These are phyloP conservation scores for Mimosa bimucronata DNA, from an alignment of 306 rosid genomes.

Conservation along the genomic window DNA sequence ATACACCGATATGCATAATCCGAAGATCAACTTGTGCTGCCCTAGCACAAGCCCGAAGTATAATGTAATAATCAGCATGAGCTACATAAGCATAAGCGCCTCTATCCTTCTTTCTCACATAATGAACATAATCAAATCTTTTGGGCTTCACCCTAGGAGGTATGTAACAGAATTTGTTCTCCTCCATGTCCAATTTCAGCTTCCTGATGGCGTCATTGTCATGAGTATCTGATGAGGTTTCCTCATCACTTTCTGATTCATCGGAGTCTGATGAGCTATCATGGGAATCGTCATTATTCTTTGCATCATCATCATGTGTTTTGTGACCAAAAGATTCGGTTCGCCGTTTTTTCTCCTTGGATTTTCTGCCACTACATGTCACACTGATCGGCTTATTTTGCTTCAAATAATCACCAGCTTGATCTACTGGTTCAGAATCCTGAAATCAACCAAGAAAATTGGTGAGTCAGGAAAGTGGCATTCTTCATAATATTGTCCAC, in stretches of 20 bases:
- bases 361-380: conserved; percentile 18
- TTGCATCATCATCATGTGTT: conserved; percentile 26
- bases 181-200: conserved; percentile 82
- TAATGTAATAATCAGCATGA: conserved; percentile 89
- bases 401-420: conserved; percentile 23
- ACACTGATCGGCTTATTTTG: conserved; percentile 38
- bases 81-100: conserved; percentile 69
- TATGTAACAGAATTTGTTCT: conserved; percentile 73
- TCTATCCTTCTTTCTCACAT: conserved; percentile 66
- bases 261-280: conserved; percentile 34
- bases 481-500: neutral
- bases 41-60: conserved; percentile 79
- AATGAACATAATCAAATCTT: conserved; percentile 69
- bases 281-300: conserved; percentile 31
- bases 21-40: conserved; percentile 72
- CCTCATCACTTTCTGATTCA: conserved; percentile 34
- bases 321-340: conserved; percentile 27
- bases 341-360: conserved; percentile 32
- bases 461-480: conserved; percentile 14
- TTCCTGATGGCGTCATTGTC: conserved; percentile 55
- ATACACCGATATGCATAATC: conserved; percentile 72
- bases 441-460: conserved; percentile 35
- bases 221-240: conserved; percentile 37
- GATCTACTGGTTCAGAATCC: conserved; percentile 44
- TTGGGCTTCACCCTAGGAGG: conserved; percentile 56